Evolutionary conservation across 352 stramenopile genomes (phyloP), one percentile per base, ranked within the genome.

Genomic region (Globisporangium echinulatum): DNA sequence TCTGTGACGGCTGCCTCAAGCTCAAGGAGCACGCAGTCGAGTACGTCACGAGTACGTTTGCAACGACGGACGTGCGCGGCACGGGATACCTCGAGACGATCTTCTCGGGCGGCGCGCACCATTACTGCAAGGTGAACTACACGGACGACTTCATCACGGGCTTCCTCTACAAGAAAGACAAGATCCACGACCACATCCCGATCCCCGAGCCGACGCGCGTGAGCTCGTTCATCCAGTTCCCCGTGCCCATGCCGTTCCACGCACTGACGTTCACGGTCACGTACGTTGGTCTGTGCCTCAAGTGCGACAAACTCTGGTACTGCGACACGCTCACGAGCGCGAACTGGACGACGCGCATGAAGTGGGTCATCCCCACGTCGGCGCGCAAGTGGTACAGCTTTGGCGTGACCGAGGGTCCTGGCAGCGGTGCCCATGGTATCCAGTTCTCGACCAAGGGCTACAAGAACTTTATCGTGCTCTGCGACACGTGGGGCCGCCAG

Each of bases 101-200:
- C 36, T 94, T 94, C 65, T 92, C 82, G 1, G 82, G 82, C 6
- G 73, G 76, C 25, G 81, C 85, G 14, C 92, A 74, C 37, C 80
- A 92, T 58, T 84, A 90, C 54, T 93, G 85, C 66, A 92, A 90
- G 57, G 78, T 94, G 33, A 92, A 89, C 52, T 83, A 82, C 38
- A 91, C 76, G 10, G 85, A 92, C 54, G 85, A 94, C 59, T 92
- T 88, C 47, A 87, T 93, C 60, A 90, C 82, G 55, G 85, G 85
- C 14, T 94, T 94, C 59, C 70, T 94, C 70, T 94, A 90, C 83
- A 94, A 94, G 68, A 94, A 94, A 61, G 85, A 94, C 71, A 94
- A 94, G 61, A 92, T 94, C 47, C 85, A 94, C 64, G 85, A 94
- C 49, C 85, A 94, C 62, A 91, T 94, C 56, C 85, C 85, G 49